Conservation (phyloP, 441 rosid species). For the Euphorbia celastroides region DNA sequence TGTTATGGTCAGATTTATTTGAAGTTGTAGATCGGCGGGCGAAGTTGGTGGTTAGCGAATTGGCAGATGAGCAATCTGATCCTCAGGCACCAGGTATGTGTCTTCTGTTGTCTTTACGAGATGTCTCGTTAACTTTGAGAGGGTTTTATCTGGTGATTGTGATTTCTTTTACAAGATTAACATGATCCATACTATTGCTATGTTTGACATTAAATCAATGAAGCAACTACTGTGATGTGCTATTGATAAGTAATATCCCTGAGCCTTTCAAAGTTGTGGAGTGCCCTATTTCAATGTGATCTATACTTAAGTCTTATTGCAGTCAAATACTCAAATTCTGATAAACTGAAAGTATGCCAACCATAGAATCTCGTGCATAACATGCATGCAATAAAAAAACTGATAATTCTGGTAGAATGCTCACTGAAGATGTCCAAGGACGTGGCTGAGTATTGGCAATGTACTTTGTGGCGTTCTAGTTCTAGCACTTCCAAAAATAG, state of each 20-base stretch:
- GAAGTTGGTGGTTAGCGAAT: slow-evolving; percentile 84
- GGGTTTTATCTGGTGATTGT: slow-evolving; percentile 13
- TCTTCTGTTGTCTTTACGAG: slow-evolving; percentile 7
- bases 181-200: background rate
- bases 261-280: background rate
- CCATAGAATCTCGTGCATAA: background rate
- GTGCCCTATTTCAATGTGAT: background rate
- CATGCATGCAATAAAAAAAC: background rate
- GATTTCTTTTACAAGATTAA: slow-evolving; percentile 1
- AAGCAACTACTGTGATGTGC: background rate
- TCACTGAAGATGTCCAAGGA: background rate
- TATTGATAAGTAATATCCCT: background rate
- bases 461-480: slow-evolving; percentile 7
- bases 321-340: background rate
- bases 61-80: slow-evolving; percentile 73
- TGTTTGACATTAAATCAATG: background rate
- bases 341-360: background rate
- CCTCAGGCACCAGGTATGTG: slow-evolving; percentile 48
- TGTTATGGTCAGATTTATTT: slow-evolving; percentile 56
- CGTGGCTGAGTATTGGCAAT: background rate
- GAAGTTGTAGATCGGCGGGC: slow-evolving; percentile 98
- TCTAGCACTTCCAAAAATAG: background rate
- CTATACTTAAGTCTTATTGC: slow-evolving; percentile 9
- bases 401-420: background rate
- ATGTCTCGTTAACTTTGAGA: background rate